Conservation (phyloP, 139 green algal species). For the Coccomyxa sp. region DNA sequence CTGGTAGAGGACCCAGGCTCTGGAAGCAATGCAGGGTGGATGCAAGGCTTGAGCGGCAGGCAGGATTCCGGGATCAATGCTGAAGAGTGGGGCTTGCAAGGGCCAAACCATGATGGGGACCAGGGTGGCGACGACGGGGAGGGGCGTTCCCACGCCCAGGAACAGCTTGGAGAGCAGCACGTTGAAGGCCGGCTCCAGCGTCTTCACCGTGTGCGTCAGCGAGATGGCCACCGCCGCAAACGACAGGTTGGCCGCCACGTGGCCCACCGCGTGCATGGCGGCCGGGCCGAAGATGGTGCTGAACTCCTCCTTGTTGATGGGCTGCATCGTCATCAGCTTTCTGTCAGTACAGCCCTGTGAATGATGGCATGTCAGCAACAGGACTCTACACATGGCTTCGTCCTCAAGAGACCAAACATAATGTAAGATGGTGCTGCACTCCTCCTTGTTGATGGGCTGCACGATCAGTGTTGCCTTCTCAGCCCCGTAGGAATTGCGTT, state of each 20-base stretch:
- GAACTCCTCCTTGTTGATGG: slow-evolving; percentile 84
- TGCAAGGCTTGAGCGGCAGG: too few relatives aligned
- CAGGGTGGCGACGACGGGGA: slow-evolving; percentile 83
- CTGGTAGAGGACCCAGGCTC: too few relatives aligned
- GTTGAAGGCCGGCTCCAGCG: slow-evolving; percentile 97
- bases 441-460: slow-evolving; percentile 75
- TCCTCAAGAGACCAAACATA: too few relatives aligned
- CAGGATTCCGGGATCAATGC: too few relatives aligned
- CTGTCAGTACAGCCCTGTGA: too few relatives aligned
- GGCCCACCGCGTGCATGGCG: slow-evolving; percentile 93
- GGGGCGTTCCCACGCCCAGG: slow-evolving; percentile 76
- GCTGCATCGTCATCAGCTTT: slow-evolving; percentile 41
- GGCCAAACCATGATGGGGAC: slow-evolving; percentile 86
- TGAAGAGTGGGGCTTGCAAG: too few relatives aligned
- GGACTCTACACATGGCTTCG: too few relatives aligned
- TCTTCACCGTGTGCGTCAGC: slow-evolving; percentile 98
- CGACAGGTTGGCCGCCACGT: slow-evolving; percentile 96
- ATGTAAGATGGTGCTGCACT: slow-evolving; percentile 85
- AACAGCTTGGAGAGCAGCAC: slow-evolving; percentile 78
- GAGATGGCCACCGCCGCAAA: slow-evolving; percentile 98
- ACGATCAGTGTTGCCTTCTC: too few relatives aligned
- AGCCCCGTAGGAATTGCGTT: too few relatives aligned
- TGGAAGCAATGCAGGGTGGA: too few relatives aligned
- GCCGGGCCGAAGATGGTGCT: slow-evolving; percentile 80
- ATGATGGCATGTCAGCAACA: too few relatives aligned